These are phyloP conservation scores for Raffaelea deltoideospora DNA, from an alignment of 2,329 filamentous ascomycete species.

Conservation along the genomic window DNA sequence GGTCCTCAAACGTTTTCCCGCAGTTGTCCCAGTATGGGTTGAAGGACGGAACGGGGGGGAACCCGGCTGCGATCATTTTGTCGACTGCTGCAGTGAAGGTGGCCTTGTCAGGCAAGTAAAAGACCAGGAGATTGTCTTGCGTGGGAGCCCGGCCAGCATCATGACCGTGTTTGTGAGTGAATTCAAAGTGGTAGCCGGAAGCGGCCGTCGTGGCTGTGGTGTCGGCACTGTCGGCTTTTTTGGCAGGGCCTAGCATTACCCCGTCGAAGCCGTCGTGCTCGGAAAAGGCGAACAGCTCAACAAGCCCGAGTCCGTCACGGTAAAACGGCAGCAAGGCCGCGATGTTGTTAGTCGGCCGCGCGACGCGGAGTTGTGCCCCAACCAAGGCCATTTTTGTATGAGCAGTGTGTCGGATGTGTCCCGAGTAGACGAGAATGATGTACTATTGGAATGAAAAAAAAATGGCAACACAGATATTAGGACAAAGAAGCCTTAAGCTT, in stretches of 20 bases:
- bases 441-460: too few species aligned
- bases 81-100: slow-evolving; percentile 16
- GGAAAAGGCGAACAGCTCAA: slow-evolving; percentile 17
- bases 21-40: slow-evolving; percentile 29
- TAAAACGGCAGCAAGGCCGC: slow-evolving; percentile 24
- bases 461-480: too few species aligned
- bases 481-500: too few species aligned
- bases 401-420: too few species aligned
- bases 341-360: slow-evolving; percentile 24
- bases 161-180: slow-evolving; percentile 20
- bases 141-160: slow-evolving; percentile 21
- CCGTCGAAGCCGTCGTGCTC: slow-evolving; percentile 24
- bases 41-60: slow-evolving; percentile 19
- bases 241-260: slow-evolving; percentile 20
- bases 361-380: slow-evolving; percentile 22
- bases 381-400: slow-evolving; percentile 2
- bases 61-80: slow-evolving; percentile 20
- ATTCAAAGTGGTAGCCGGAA: slow-evolving; percentile 26
- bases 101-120: slow-evolving; percentile 21
- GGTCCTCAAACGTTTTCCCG: slow-evolving; percentile 28
- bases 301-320: slow-evolving; percentile 23
- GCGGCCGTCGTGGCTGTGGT: slow-evolving; percentile 9
- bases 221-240: slow-evolving; percentile 7
- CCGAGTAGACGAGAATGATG: too few species aligned
- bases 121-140: slow-evolving; percentile 27